Evolutionary conservation across 352 stramenopile species (phyloP).

Genomic region (Phytophthora sansomeana): DNA sequence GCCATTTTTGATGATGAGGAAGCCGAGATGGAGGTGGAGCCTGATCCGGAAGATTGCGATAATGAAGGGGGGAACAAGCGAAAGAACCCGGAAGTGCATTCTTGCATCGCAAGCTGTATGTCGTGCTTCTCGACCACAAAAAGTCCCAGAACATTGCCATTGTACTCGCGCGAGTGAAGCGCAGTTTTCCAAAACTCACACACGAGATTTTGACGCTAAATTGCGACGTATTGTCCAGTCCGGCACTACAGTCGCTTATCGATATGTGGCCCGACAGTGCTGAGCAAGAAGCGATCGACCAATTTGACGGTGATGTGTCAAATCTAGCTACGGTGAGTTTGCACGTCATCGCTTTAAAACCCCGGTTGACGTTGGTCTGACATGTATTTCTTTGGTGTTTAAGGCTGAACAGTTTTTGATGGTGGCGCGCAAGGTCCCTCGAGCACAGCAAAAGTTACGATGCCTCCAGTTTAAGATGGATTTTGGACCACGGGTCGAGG

Average conservation of each 20-base stretch:
- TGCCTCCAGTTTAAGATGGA: slow-evolving; percentile 87
- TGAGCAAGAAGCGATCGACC: slow-evolving; percentile 77
- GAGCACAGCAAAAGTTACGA: slow-evolving; percentile 74
- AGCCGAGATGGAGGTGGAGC: slow-evolving; percentile 33
- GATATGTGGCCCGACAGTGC: slow-evolving; percentile 84
- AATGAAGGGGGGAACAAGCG: slow-evolving; percentile 7
- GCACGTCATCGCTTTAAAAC: neutral
- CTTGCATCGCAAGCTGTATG: slow-evolving; percentile 55
- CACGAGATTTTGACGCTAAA: slow-evolving; percentile 73
- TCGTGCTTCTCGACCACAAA: slow-evolving; percentile 82
- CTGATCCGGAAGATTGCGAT: slow-evolving; percentile 21
- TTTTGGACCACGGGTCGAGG: slow-evolving; percentile 67
- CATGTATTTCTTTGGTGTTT: neutral
- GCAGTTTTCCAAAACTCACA: slow-evolving; percentile 63
- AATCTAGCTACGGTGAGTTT: slow-evolving; percentile 55
- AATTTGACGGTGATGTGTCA: slow-evolving; percentile 61
- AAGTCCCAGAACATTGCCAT: slow-evolving; percentile 90
- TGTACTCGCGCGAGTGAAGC: slow-evolving; percentile 77
- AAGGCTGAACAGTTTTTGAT: slow-evolving; percentile 82
- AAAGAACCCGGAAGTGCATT: slow-evolving; percentile 32
- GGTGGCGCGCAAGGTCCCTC: slow-evolving; percentile 61
- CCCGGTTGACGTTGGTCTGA: neutral
- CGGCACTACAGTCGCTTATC: slow-evolving; percentile 77
- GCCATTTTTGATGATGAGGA: slow-evolving; percentile 24
- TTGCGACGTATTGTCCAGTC: slow-evolving; percentile 64